phyloP scores from a whole-genome alignment of 176 grass and related monocot species.

The Oropetium thomaeum region DNA sequence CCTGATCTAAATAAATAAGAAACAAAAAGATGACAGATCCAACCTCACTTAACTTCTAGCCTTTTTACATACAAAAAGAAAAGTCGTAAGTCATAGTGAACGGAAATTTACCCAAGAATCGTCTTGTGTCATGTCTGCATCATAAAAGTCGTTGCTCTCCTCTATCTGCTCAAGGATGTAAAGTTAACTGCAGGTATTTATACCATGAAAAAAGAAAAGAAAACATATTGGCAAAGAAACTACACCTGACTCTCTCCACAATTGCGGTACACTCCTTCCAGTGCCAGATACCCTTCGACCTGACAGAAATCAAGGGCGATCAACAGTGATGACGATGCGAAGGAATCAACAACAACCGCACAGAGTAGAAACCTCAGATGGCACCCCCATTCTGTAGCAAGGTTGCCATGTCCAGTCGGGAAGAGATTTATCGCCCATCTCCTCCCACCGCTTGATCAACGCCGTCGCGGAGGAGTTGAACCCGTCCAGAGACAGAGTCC shows the following conservation, averaged over 20 bases:
- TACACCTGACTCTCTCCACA: slow-evolving; percentile 29
- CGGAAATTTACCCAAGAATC: slow-evolving; percentile 59
- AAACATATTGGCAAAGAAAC: neutral
- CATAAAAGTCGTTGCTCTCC: neutral
- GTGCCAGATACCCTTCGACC: slow-evolving; percentile 64
- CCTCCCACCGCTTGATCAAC: slow-evolving; percentile 60
- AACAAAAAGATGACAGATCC: too few species aligned
- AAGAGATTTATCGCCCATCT: slow-evolving; percentile 42
- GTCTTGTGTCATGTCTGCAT: slow-evolving; percentile 16
- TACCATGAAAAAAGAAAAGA: neutral
- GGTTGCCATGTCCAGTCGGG: slow-evolving; percentile 71
- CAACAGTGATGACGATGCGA: neutral
- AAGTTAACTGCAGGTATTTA: neutral
- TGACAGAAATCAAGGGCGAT: slow-evolving; percentile 20
- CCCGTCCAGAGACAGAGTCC: slow-evolving; percentile 43
- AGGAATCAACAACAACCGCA: neutral
- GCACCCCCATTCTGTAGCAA: slow-evolving; percentile 38
- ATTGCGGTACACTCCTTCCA: slow-evolving; percentile 44
- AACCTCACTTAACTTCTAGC: too few species aligned
- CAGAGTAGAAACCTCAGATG: slow-evolving; percentile 30
- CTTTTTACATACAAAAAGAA: too few species aligned
- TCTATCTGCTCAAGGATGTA: slow-evolving; percentile 27
- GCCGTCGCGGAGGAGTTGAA: slow-evolving; percentile 54
- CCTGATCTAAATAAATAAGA: too few species aligned
- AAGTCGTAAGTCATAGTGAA: neutral